Evolutionary conservation across 2,329 filamentous ascomycete genomes (phyloP), one percentile per base, ranked within the genome.

Genomic region (Apiospora kogelbergensis): DNA sequence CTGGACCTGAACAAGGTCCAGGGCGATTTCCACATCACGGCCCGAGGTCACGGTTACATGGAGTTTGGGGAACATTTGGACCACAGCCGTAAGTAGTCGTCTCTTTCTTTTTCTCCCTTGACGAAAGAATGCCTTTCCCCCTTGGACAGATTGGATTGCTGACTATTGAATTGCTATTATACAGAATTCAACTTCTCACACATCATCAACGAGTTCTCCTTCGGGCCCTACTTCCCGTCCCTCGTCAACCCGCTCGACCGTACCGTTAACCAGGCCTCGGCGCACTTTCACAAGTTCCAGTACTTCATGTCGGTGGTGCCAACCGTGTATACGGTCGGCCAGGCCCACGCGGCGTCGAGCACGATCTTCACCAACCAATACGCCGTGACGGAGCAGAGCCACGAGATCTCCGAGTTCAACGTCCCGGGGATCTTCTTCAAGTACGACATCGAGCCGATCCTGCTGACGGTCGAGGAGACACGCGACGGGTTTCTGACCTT

Each of bases 11-110:
- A 99, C 81, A 97, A 97, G 83, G 96, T 99, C 60, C 95, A 98
- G 81, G 96, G 95, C 4, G 95, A 99, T 80, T 98, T 99, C 78
- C 96, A 99, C 79, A 96, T 99, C 76, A 99, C 96, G 1, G 96
- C 96, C 3, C 84, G 94, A 71, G 96, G 96, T 0, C 95, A 98
- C 80, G 96, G 96, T n/a, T 99, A 99, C 81, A 88, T 89, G 80
- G 94, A 95, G 78, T 85, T 89, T 73, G 93, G 91, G 46, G 84
- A 83, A 46, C 95, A 98, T 83, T 82, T 98, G 72, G 93, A 97
- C 76, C 95, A 98, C 80, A 84, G 79, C 48, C 80, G 94, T 96
- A 86, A 81, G 90, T 84, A 45, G 48, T 40, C 7, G 30, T 15
- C 15, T 37, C 40, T 22, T n/a, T n/a, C n/a, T n/a, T n/a, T n/a